Base-by-base conservation (phyloP, 768 basidiomycete genomes). In the Lepiota venenata region DNA sequence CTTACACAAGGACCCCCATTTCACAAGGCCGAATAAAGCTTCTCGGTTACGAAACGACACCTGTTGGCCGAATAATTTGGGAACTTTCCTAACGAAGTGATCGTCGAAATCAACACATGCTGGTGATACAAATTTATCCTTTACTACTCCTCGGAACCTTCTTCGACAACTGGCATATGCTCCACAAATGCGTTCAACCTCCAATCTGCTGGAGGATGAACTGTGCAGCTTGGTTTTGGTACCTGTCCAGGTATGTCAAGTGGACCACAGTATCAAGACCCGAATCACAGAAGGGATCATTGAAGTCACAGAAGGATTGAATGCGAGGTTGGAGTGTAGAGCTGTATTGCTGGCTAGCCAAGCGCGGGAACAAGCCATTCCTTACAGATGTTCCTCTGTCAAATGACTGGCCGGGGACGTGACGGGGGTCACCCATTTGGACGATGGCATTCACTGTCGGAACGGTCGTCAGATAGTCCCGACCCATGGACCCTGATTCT, bases 281-380 rank as follows among this genome's bases (percentile, higher is more conserved):
- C n/a, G 61, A 63, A 39, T 64, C 67, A 39, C 67, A 69, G 59
- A 66, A 69, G 3, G 62, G 61, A 54, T 69, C 67, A 25, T 61
- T 61, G 21, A 60, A 48, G 32, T 67, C 66, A 54, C 67, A 69
- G 57, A 60, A 69, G 6, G 57, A 60, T 16, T 56, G 46, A 25
- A 63, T 63, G 47, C 62, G 64, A 18, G 62, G 59, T 40, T 61
- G 61, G 12, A 65, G 60, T 4, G 58, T 63, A n/a, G 53, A 27
- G 55, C 64, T 65, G 53, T 60, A 65, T 46, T 62, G 62, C 49
- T 63, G 62, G 40, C 46, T 60, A 2, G 60, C 6, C 15, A 43
- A 42, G 14, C 64, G 62, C 10, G 62, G 64, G 58, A 62, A 65
- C 15, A 63, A 55, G 11, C 64, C 62, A 3, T 21, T 55, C 9